Evolutionary conservation across 768 basidiomycete species (phyloP).

Genomic region (Tricholoma furcatifolium): DNA sequence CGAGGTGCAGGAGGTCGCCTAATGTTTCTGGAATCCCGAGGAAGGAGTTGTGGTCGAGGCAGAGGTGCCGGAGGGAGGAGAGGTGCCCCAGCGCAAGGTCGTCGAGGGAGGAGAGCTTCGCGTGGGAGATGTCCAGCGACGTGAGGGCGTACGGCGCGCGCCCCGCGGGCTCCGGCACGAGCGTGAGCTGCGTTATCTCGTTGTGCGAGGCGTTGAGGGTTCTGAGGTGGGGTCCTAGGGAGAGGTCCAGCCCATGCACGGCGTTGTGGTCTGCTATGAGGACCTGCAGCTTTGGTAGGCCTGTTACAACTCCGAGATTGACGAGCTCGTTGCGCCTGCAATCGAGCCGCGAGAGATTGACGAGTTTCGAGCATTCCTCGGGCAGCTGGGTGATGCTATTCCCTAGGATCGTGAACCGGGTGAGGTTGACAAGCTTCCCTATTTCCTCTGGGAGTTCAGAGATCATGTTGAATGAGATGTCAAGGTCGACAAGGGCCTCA

Average conservation of each 20-base stretch:
- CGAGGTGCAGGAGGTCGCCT: constrained; percentile 68
- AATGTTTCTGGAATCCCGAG: constrained; percentile 81
- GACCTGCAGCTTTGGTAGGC: constrained; percentile 64
- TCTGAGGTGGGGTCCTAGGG: constrained; percentile 63
- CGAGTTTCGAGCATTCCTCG: constrained; percentile 50
- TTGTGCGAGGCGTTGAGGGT: constrained; percentile 81
- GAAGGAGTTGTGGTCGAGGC: constrained; percentile 86
- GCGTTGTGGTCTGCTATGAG: constrained; percentile 83
- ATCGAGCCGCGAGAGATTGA: constrained; percentile 69
- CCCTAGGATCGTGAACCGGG: constrained; percentile 78
- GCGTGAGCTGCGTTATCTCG: constrained; percentile 78
- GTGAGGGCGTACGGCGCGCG: constrained; percentile 58
- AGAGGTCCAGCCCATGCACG: constrained; percentile 77
- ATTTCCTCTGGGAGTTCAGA: constrained; percentile 79
- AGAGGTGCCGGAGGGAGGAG: constrained; percentile 65
- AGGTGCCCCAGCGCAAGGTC: constrained; percentile 72
- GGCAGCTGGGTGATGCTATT: constrained; percentile 81
- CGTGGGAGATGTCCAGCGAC: constrained; percentile 80
- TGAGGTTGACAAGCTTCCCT: constrained; percentile 63
- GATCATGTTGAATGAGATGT: constrained; percentile 93
- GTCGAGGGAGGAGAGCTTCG: constrained; percentile 84
- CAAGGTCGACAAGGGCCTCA: constrained; percentile 74
- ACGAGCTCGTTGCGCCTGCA: constrained; percentile 82
- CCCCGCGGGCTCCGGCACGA: constrained; percentile 48
- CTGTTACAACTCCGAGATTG: constrained; percentile 68